Percentiles rank a stretch among this genome's conserved stretches.
These are phyloP conservation scores for Eucalyptus sp. DNA, from an alignment of 345 rosid species.

Conservation along the genomic window DNA sequence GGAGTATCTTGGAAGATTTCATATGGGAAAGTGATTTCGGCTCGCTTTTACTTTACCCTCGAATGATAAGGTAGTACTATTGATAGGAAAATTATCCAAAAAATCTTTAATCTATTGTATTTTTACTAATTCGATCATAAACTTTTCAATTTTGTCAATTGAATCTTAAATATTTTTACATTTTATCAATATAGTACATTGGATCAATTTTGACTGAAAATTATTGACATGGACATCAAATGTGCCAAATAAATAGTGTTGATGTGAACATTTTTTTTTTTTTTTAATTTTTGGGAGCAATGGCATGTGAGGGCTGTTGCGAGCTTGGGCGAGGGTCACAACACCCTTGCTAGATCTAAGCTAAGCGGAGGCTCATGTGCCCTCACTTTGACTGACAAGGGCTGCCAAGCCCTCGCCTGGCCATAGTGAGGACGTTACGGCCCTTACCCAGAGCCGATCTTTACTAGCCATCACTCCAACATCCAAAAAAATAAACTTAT, in stretches of 20 bases:
- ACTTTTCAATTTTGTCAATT: accelerated
- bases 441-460: background rate
- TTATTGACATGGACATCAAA: accelerated
- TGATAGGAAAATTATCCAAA: too few relatives aligned
- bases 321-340: background rate
- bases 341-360: too few relatives aligned
- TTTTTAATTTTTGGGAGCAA: accelerated
- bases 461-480: background rate
- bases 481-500: background rate
- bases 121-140: accelerated
- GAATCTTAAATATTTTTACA: accelerated
- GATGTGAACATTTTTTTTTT: too few relatives aligned
- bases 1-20: background rate
- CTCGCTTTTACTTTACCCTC: background rate
- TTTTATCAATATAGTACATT: background rate
- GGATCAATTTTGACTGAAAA: accelerated
- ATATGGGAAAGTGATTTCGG: background rate
- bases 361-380: accelerated
- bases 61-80: background rate
- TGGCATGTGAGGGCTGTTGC: accelerated
- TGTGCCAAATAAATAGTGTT: accelerated
- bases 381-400: background rate
- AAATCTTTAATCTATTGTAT: accelerated
- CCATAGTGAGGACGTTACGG: accelerated
- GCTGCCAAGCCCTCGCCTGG: accelerated